Evolutionary conservation across 2,329 filamentous ascomycete species (phyloP).

Genomic region (Phialemoniopsis sp.): DNA sequence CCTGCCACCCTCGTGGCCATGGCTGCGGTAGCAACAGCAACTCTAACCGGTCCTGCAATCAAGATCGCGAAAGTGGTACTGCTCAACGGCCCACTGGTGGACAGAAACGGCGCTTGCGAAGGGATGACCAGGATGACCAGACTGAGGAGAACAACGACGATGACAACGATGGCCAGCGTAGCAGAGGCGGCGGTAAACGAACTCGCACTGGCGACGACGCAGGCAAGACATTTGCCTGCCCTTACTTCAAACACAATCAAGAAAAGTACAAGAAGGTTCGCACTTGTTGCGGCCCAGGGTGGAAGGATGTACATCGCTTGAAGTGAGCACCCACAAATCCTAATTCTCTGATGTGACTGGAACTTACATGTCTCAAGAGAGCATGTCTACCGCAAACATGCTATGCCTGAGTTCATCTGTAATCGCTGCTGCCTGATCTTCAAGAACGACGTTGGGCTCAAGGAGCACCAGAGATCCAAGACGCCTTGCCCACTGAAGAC

Average conservation of each 20-base stretch:
- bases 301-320: constrained; percentile 15
- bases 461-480: constrained; percentile 15
- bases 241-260: constrained; percentile 16
- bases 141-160: not conserved
- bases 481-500: constrained; percentile 37
- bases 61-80: no score
- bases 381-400: constrained; percentile 19
- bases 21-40: constrained; percentile 5
- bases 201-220: not conserved
- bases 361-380: constrained; percentile 12
- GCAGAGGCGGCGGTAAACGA: constrained; percentile 8
- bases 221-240: constrained; percentile 12
- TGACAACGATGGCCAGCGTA: constrained; percentile 2
- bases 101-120: not conserved
- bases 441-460: constrained; percentile 12
- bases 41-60: not conserved
- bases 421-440: constrained; percentile 18
- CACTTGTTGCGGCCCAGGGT: constrained; percentile 19
- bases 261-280: constrained; percentile 11
- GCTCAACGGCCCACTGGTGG: not conserved
- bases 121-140: not conserved
- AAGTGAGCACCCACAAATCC: constrained; percentile 10
- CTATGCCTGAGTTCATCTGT: constrained; percentile 14
- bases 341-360: not conserved
- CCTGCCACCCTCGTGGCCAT: constrained; percentile 3